Evolutionary conservation across 148 eudicot species (phyloP).

Genomic region (Rhododendron molle): DNA sequence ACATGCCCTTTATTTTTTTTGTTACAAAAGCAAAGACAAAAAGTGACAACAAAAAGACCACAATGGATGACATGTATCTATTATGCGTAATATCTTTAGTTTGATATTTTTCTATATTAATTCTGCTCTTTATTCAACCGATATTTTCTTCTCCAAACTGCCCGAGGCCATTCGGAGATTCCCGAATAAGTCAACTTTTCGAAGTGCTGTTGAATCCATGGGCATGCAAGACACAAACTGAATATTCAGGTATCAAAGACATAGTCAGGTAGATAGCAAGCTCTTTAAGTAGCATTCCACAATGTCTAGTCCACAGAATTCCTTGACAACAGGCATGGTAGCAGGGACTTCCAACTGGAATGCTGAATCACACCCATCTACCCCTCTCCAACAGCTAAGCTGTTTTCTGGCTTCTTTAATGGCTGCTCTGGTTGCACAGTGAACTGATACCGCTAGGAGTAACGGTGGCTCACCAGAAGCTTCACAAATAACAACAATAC

Average conservation of each 20-base stretch:
- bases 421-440: conserved; percentile 87
- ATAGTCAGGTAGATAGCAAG: conserved; percentile 19
- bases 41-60: not conserved
- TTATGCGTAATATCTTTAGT: not conserved
- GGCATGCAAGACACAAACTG: not conserved
- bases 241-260: not conserved
- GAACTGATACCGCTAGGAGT: conserved; percentile 77
- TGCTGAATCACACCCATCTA: conserved; percentile 21
- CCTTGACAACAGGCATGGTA: conserved; percentile 81
- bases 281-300: conserved; percentile 56
- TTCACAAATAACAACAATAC: conserved; percentile 23
- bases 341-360: conserved; percentile 87
- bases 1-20: not conserved
- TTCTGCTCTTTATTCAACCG: not conserved
- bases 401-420: conserved; percentile 76
- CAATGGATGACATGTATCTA: not conserved
- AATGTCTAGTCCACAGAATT: conserved; percentile 68
- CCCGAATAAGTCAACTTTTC: not conserved
- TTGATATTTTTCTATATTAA: not conserved
- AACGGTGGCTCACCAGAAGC: conserved; percentile 98
- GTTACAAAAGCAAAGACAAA: no score
- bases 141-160: not conserved
- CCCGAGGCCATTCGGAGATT: not conserved
- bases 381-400: conserved; percentile 53
- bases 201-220: not conserved